Percentiles rank a stretch among this genome's conserved stretches.
Conservation (phyloP, 2,329 filamentous ascomycete species). For the Tolypocladium sp. region DNA sequence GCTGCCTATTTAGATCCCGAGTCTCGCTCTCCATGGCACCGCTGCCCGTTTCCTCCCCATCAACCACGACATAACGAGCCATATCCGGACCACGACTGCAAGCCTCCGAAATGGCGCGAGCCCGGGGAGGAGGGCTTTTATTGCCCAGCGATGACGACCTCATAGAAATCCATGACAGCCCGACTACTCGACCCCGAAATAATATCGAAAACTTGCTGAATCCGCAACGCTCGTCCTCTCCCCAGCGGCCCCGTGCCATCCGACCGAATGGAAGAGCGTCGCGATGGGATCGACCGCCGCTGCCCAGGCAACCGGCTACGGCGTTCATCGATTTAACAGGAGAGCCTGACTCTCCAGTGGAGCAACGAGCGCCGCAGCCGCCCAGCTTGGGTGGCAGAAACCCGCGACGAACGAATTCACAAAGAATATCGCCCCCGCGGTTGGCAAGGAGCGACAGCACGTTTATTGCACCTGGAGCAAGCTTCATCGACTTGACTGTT, state of each 20-base stretch:
- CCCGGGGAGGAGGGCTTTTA: constrained; percentile 6
- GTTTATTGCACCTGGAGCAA: constrained; percentile 21
- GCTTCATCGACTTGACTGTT: constrained; percentile 43
- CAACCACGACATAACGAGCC: background rate
- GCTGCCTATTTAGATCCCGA: background rate
- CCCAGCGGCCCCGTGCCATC: background rate
- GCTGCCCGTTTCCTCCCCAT: background rate
- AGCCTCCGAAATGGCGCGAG: constrained; percentile 7
- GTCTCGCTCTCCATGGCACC: background rate
- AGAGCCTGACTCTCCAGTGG: constrained; percentile 37
- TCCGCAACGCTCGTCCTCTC: background rate
- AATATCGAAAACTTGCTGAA: constrained; percentile 6
- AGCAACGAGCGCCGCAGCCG: constrained; percentile 22
- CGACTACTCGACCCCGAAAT: background rate
- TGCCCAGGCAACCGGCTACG: constrained; percentile 3
- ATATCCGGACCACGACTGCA: background rate
- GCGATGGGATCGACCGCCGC: background rate
- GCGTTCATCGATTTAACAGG: constrained; percentile 40
- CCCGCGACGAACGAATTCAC: constrained; percentile 31
- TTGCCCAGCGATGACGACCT: constrained; percentile 21
- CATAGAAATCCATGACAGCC: constrained; percentile 20
- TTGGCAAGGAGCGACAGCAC: constrained; percentile 36
- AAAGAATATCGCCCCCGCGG: constrained; percentile 29
- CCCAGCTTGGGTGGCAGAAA: constrained; percentile 17
- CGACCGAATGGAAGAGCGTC: background rate